Conservation (phyloP, 495 filamentous ascomycete genomes). For the Saxispiralis lemnorum region DNA sequence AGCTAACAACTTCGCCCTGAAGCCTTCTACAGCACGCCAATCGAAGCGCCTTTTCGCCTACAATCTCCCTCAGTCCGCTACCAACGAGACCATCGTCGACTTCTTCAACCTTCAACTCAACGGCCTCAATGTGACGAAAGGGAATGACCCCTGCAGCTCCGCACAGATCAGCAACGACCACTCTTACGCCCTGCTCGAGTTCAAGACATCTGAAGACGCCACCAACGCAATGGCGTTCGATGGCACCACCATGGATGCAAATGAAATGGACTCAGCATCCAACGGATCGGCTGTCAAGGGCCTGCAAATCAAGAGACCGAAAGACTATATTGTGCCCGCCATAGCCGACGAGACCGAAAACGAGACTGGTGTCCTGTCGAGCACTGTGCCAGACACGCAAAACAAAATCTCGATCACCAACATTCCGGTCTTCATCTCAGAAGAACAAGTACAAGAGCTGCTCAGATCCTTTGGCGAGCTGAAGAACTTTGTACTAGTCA, state of each 20-base stretch:
- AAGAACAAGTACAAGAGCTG: constrained; percentile 81
- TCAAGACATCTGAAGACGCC: constrained; percentile 70
- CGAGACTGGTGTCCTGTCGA: constrained; percentile 61
- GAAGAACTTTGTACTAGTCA: constrained; percentile 81
- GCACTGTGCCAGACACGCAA: constrained; percentile 70
- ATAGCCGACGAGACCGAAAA: constrained; percentile 56
- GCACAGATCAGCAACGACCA: constrained; percentile 64
- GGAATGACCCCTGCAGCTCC: constrained; percentile 70
- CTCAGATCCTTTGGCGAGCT: constrained; percentile 78
- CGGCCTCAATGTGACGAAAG: constrained; percentile 73
- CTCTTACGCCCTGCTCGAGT: constrained; percentile 73
- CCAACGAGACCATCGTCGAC: constrained; percentile 50
- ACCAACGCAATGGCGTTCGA: constrained; percentile 84
- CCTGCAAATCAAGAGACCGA: constrained; percentile 72
- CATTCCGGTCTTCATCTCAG: constrained; percentile 68
- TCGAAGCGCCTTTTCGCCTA: constrained; percentile 75
- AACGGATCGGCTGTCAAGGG: constrained; percentile 38
- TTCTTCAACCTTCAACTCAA: constrained; percentile 97
- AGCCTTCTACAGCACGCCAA: constrained; percentile 82
- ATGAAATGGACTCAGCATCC: constrained; percentile 34
- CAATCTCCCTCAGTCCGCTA: constrained; percentile 53
- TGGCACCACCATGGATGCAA: constrained; percentile 60
- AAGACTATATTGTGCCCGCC: constrained; percentile 91
- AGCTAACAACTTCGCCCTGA: constrained; percentile 59
- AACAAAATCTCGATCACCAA: constrained; percentile 91